Evolutionary conservation across 257 asterid genomes (phyloP), one percentile per base, ranked within the genome.

Genomic region (Fraxinus americana): DNA sequence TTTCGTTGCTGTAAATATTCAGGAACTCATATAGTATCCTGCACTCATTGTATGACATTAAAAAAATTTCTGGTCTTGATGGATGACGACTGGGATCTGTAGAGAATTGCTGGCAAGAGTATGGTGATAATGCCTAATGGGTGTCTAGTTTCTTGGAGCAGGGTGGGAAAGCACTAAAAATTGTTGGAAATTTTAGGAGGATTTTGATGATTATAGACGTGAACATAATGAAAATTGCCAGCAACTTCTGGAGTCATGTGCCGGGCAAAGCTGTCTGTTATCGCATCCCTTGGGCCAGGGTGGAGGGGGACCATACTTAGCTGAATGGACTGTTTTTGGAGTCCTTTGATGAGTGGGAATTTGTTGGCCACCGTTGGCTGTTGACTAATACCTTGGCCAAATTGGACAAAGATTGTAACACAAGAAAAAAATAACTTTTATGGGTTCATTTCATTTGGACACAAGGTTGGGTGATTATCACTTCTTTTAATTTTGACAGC

Each of bases 11-110:
- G 85, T 70, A 84, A 6, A 63, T 50, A 50, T 39, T 81, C n/a
- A 54, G 6, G 70, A 83, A 91, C 81, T 89, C 85, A 30, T 59
- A 86, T 4, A 76, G 77, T 5, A 50, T 71, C 68, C 5, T 74
- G 86, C 97, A 91, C 35, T 71, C 52, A 23, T 27, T 75, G 85
- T 95, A 92, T 67, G 10, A 41, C 34, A 94, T 91, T 95, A 93
- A 88, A 61, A 91, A 92, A 30, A 90, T 81, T 30, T 71, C 78
- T 8, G 86, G 72, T 39, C 45, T 39, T 39, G 45, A 39, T 39
- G 11, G 45, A 39, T 9, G 45, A 39, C 12, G 12, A 2, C 48
- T 9, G 85, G 35, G 27, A 41, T 67, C 19, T 84, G 41, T 73
- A 45, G 79, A 66, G 80, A 29, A 71, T 77, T 72, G 78, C 29